Percentiles rank a stretch among this genome's conserved stretches.
These are phyloP conservation scores for Populus ilicifolia DNA, from an alignment of 345 rosid genomes.

Conservation along the genomic window DNA sequence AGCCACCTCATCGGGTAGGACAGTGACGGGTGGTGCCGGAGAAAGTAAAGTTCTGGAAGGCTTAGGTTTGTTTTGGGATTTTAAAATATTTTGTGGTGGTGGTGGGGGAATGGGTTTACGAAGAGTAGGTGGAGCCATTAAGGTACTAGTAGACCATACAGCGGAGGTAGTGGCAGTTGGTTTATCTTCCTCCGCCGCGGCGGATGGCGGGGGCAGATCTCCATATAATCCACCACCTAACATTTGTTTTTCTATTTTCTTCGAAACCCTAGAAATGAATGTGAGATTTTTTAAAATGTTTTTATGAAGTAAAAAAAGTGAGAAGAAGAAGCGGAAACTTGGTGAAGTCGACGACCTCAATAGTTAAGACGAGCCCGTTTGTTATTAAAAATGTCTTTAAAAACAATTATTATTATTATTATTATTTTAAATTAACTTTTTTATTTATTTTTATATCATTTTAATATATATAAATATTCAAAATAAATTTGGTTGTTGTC, in stretches of 20 bases:
- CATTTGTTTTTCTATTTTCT: constrained; percentile 33
- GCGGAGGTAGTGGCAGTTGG: constrained; percentile 46
- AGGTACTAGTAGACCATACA: constrained; percentile 80
- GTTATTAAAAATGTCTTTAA: too few species aligned
- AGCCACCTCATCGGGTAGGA: constrained; percentile 23
- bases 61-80: constrained; percentile 55
- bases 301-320: too few species aligned
- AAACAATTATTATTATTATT: too few species aligned
- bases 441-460: too few species aligned
- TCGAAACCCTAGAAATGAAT: not conserved
- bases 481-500: too few species aligned
- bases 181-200: constrained; percentile 71
- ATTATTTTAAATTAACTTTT: too few species aligned
- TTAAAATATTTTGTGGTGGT: constrained; percentile 67
- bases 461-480: too few species aligned
- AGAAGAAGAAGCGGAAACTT: too few species aligned
- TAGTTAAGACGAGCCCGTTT: too few species aligned
- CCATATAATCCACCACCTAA: constrained; percentile 96
- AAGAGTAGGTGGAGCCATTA: constrained; percentile 91
- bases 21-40: not conserved
- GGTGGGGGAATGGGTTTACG: constrained; percentile 67
- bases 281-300: too few species aligned
- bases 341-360: too few species aligned
- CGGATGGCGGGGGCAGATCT: constrained; percentile 94
- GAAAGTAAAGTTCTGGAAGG: constrained; percentile 16